phyloP scores from a whole-genome alignment of 225 moss, liverwort and hornwort species.

The Sphagnum contortum region DNA sequence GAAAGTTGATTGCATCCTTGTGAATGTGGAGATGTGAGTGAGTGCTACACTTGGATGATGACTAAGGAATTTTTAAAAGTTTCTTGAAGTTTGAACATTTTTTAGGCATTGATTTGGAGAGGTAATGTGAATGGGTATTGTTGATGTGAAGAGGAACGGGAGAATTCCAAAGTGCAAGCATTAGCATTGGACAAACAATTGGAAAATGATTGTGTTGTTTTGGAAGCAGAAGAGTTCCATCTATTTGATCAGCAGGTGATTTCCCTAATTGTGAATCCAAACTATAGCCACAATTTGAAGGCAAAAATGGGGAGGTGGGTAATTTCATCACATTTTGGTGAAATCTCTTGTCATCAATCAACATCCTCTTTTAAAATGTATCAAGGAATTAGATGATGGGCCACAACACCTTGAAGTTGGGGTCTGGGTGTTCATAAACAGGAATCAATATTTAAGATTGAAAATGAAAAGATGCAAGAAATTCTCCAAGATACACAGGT shows the following conservation, averaged over 20 bases:
- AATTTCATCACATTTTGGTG: not conserved
- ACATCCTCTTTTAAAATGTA: not conserved
- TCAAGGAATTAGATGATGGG: not conserved
- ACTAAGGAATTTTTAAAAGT: not conserved
- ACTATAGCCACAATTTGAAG: too few relatives aligned
- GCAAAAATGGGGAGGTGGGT: too few relatives aligned
- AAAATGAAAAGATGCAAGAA: too few relatives aligned
- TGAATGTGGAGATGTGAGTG: too few relatives aligned
- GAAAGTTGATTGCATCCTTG: not conserved
- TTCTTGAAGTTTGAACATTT: not conserved
- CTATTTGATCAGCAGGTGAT: conserved; percentile 29
- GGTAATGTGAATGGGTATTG: not conserved
- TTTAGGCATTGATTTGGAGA: not conserved
- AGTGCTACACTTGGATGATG: not conserved
- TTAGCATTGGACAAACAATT: conserved; percentile 44
- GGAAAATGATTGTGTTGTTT: conserved; percentile 21
- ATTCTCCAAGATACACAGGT: too few relatives aligned
- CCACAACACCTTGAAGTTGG: not conserved
- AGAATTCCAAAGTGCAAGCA: conserved; percentile 31
- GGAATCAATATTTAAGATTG: not conserved
- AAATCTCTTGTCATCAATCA: not conserved
- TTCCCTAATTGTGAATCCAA: not conserved
- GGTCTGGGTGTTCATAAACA: not conserved
- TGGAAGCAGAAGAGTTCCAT: conserved; percentile 38
- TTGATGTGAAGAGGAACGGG: conserved; percentile 31